Conservation (phyloP, 352 stramenopile species). For the Pythium aphanidermatum region DNA sequence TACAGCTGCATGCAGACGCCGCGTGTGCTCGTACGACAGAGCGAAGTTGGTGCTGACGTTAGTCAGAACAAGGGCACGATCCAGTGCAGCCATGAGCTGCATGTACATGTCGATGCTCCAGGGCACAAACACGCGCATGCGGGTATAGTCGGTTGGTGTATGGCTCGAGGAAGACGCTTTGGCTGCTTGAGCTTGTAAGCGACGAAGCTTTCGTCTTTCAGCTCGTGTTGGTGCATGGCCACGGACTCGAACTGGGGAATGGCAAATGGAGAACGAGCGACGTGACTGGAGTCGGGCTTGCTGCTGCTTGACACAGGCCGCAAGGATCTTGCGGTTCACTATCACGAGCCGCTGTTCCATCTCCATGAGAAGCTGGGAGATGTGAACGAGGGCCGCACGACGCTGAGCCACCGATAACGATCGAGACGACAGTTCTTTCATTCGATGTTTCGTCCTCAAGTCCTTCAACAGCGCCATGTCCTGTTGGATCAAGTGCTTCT, state of each 20-base stretch:
- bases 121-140: slow-evolving; percentile 59
- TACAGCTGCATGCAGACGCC: slow-evolving; percentile 34
- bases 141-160: slow-evolving; percentile 24
- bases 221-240: slow-evolving; percentile 35
- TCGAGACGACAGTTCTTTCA: not conserved
- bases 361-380: slow-evolving; percentile 36
- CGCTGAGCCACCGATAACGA: slow-evolving; percentile 7
- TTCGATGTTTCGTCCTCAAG: slow-evolving; percentile 6
- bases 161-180: too few species aligned
- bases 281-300: slow-evolving; percentile 2
- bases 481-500: slow-evolving; percentile 54
- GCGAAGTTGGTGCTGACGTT: slow-evolving; percentile 32
- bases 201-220: slow-evolving; percentile 32
- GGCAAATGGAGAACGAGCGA: slow-evolving; percentile 27
- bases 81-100: slow-evolving; percentile 44
- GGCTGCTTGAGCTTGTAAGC: not conserved
- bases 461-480: slow-evolving; percentile 27
- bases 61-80: slow-evolving; percentile 17
- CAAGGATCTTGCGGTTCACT: slow-evolving; percentile 56
- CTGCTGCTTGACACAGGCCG: slow-evolving; percentile 45
- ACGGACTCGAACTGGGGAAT: slow-evolving; percentile 29
- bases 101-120: slow-evolving; percentile 80
- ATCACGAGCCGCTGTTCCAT: slow-evolving; percentile 49
- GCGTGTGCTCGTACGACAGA: slow-evolving; percentile 47
- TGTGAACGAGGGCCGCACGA: slow-evolving; percentile 38